Base-by-base conservation (phyloP, 2,329 filamentous ascomycete genomes). In the Gliomastix tumulicola region DNA sequence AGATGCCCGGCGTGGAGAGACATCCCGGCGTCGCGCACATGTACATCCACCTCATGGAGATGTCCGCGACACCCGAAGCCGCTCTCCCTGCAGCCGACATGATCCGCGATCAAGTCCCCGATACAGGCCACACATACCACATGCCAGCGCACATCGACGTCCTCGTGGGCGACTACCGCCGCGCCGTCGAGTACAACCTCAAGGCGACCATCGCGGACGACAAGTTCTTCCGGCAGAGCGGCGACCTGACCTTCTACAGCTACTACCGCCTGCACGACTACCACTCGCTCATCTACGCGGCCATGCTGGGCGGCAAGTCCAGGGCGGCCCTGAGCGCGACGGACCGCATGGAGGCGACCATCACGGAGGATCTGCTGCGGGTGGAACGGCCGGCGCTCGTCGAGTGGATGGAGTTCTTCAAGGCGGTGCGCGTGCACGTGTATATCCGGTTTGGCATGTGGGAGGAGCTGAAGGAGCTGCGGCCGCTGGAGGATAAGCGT, bases 271-370 rank as follows among this genome's bases (percentile, higher is more conserved):
- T 74, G 42, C 84, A 88, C 51, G 66, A 88, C 46, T 79, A 78
- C 47, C 83, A 88, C 51, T 86, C 84, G 40, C 69, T 76, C 7
- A 74, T 87, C 33, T 88, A 88, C 50, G 81, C 79, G 2, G 82
- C 83, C 32, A 85, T 88, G 82, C 82, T 88, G 44, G 76, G 80
- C 0, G 84, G 79, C 0, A 73, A 81, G 49, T 80, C 66, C 1
- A 51, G 60, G 15, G 65, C 78, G 8, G 77, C 82, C 0, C 54
- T 87, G 3, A 67, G 79, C 3, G 77, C 79, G 0, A 71, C 73
- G 0, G 44, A 53, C 1, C 62, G 65, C 30, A 68, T 88, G 43
- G 80, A 85, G 48, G 55, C 53, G 0, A 72, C 74, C 0, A 57
- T 88, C 3, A 73, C 82, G 0, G 74, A 80, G 36, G 67, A 71